Base-by-base conservation (phyloP, 192 early-diverging fungal species). In the Coemansia sp. region DNA sequence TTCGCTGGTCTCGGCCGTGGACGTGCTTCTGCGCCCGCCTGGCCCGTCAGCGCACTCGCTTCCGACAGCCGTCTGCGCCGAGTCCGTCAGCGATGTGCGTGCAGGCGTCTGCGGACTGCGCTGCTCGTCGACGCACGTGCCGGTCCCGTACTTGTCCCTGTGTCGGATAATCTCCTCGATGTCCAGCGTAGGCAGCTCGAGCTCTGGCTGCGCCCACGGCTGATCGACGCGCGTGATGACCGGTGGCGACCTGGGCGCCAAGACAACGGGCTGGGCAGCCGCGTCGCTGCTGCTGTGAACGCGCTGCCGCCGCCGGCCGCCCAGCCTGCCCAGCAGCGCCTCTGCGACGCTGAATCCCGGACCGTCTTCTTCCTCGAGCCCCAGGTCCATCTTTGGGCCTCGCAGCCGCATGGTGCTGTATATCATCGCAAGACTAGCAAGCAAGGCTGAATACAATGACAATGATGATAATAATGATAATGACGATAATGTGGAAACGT, bases 161-260 rank as follows among this genome's bases (percentile, higher is more conserved):
- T 54, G 66, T 6, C 72, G 72, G 32, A 75, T 69, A 13, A 75
- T 75, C 27, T 65, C 62, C 61, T 61, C 46, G 23, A 75, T 65
- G 48, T 75, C 72, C 9, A 75, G 67, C 23, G 62, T 48, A 11
- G 62, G 72, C 48, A 65, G 27, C 23, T 63, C 62, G 1, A 55
- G 30, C 55, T 19, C 61, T 22, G 64, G 27, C 14, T 42, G 64
- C 49, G 19, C 24, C 36, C 63, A 54, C 11, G 56, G 49, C 29
- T 51, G 51, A 52, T 76, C 74, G 23, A 76, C 58, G 13, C 68
- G 61, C 18, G 68, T 70, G 47, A 76, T 70, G 16, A 53, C 39
- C 22, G 58, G 39, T 7, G 55, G 68, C 35, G 9, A 54, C 25
- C 47, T 48, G 23, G 47, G 14, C 49, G 3, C 39, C 36, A 25